These are phyloP conservation scores for Cutaneotrichosporon dermatis DNA, from an alignment of 1,284 basidiomycete species.

Conservation along the genomic window DNA sequence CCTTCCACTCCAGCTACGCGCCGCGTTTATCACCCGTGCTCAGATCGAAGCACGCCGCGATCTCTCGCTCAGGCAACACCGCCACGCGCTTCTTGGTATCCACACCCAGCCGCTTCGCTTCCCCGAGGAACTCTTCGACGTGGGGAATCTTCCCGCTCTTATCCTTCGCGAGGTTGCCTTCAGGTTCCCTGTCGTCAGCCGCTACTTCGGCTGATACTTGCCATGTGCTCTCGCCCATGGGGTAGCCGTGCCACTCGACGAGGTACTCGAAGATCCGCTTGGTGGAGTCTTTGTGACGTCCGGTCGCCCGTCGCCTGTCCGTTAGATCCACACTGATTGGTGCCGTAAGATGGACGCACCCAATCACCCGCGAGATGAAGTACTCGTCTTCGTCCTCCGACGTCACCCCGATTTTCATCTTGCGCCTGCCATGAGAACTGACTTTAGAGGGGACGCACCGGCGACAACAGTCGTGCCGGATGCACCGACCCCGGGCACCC, in stretches of 20 bases:
- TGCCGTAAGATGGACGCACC: neutral
- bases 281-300: neutral
- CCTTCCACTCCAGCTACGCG: too few relatives aligned
- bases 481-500: constrained; percentile 13
- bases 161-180: neutral
- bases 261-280: constrained; percentile 18
- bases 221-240: constrained; percentile 21
- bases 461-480: constrained; percentile 19
- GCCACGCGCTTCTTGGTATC: neutral
- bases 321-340: neutral
- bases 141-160: neutral
- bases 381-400: constrained; percentile 10
- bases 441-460: constrained; percentile 2
- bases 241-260: constrained; percentile 23
- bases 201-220: neutral
- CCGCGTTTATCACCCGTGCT: too few relatives aligned
- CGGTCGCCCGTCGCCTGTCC: constrained; percentile 3
- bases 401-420: constrained; percentile 12
- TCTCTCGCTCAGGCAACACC: neutral
- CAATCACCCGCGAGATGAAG: constrained; percentile 16
- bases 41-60: neutral
- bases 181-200: neutral
- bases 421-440: constrained; percentile 6
- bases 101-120: neutral
- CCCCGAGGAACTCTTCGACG: neutral